phyloP scores from a whole-genome alignment of 1,139 yeast species.

The Dujonia santamariae region DNA sequence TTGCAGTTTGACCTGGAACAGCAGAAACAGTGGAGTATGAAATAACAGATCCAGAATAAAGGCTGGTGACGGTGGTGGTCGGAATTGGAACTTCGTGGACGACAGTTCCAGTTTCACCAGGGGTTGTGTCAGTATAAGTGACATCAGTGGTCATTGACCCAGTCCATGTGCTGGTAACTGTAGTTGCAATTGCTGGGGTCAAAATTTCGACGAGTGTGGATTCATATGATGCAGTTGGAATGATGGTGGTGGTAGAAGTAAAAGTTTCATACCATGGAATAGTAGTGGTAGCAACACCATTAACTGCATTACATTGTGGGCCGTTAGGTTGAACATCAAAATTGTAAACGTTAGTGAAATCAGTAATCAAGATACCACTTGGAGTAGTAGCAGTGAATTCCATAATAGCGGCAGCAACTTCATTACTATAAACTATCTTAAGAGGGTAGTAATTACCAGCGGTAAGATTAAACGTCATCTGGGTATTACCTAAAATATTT shows the following conservation, averaged over 20 bases:
- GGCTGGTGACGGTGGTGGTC: slow-evolving; percentile 11
- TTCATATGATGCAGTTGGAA: not conserved
- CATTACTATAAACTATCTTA: slow-evolving; percentile 14
- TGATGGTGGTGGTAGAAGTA: slow-evolving; percentile 2
- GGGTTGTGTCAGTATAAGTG: slow-evolving; percentile 10
- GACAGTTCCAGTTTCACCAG: slow-evolving; percentile 15
- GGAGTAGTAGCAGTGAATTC: slow-evolving; percentile 5
- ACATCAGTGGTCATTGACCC: slow-evolving; percentile 3
- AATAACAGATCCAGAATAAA: slow-evolving; percentile 14
- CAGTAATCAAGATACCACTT: slow-evolving; percentile 3
- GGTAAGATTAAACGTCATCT: slow-evolving; percentile 4
- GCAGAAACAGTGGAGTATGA: slow-evolving; percentile 18
- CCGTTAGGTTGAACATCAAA: not conserved
- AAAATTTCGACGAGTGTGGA: slow-evolving; percentile 3
- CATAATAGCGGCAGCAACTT: not conserved
- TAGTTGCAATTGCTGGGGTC: slow-evolving; percentile 1
- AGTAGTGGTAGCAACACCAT: slow-evolving; percentile 1
- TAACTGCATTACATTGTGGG: not conserved
- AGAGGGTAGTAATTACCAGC: slow-evolving; percentile 21
- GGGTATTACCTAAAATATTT: not conserved
- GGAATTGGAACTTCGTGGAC: slow-evolving; percentile 12
- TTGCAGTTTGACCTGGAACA: slow-evolving; percentile 13
- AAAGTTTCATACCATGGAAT: slow-evolving; percentile 2
- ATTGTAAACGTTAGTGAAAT: slow-evolving; percentile 5
- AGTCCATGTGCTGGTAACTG: slow-evolving; percentile 7